Conservation (phyloP, 2,329 filamentous ascomycete species). For the Alternaria ventricosa region DNA sequence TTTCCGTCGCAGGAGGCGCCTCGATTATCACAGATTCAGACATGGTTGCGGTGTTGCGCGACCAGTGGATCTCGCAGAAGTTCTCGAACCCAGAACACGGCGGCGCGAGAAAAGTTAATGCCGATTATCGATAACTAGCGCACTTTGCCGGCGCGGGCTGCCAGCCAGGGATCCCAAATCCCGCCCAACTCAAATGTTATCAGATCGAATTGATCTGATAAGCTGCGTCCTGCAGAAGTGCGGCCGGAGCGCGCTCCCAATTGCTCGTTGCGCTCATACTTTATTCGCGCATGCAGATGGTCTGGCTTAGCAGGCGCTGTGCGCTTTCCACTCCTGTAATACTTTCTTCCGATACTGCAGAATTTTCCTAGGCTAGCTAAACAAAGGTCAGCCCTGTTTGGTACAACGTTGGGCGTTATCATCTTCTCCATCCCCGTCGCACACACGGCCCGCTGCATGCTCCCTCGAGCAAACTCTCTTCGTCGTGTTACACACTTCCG, state of each 20-base stretch:
- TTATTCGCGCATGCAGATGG: conserved; percentile 14
- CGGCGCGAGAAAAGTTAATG: conserved; percentile 31
- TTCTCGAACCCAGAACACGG: conserved; percentile 18
- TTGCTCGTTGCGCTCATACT: conserved; percentile 24
- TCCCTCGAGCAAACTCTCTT: conserved; percentile 19
- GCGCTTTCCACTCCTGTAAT: conserved; percentile 25
- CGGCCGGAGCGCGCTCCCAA: conserved; percentile 13
- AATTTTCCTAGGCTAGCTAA: conserved; percentile 39
- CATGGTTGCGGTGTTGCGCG: conserved; percentile 32
- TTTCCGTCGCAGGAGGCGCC: conserved; percentile 51
- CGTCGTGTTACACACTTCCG: conserved; percentile 28
- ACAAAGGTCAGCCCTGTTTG: conserved; percentile 29
- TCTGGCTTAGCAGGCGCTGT: conserved; percentile 16
- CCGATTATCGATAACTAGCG: conserved; percentile 29
- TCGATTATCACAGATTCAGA: conserved; percentile 43
- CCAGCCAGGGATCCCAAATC: conserved; percentile 1
- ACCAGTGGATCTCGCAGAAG: conserved; percentile 13
- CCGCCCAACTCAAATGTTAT: background rate
- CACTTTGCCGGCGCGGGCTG: background rate
- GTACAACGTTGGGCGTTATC: conserved; percentile 32
- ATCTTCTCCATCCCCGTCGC: conserved; percentile 30
- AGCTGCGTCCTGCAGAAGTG: conserved; percentile 4
- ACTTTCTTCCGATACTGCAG: conserved; percentile 22
- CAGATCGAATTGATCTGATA: conserved; percentile 38
- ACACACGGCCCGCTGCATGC: conserved; percentile 28